Evolutionary conservation across 768 basidiomycete genomes (phyloP).

Genomic region (Tricholoma sp.): DNA sequence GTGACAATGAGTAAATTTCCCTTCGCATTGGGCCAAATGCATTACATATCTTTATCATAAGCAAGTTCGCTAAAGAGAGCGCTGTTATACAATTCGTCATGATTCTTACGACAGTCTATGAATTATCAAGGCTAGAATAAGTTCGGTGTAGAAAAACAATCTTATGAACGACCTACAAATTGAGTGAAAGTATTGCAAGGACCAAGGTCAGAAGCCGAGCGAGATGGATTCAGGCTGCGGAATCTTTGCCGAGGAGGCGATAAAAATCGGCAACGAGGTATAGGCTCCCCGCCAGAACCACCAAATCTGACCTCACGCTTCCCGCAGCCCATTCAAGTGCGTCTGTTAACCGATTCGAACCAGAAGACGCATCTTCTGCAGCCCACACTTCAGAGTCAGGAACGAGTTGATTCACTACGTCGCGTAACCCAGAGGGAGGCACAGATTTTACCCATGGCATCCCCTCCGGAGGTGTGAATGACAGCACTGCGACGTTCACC

Average conservation of each 20-base stretch:
- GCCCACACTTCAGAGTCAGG: constrained; percentile 46
- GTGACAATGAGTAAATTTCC: too few relatives aligned
- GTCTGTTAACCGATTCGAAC: constrained; percentile 16
- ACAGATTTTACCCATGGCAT: constrained; percentile 93
- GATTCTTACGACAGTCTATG: too few relatives aligned
- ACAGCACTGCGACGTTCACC: constrained; percentile 46
- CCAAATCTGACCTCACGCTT: constrained; percentile 41
- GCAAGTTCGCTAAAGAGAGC: too few relatives aligned
- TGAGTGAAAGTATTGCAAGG: too few relatives aligned
- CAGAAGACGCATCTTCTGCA: constrained; percentile 20
- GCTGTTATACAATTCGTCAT: too few relatives aligned
- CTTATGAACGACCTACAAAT: too few relatives aligned
- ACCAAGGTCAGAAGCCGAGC: too few relatives aligned
- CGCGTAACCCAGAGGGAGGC: constrained; percentile 42
- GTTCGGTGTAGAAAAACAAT: too few relatives aligned
- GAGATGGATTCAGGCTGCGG: not conserved
- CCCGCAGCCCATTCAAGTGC: constrained; percentile 48
- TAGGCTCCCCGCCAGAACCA: constrained; percentile 84
- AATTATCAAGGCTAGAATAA: too few relatives aligned
- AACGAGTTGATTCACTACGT: constrained; percentile 37
- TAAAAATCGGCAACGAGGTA: constrained; percentile 96
- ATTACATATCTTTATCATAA: too few relatives aligned
- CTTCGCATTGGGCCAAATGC: too few relatives aligned
- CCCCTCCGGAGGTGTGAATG: constrained; percentile 73
- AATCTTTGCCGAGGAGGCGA: constrained; percentile 33